Conservation (phyloP, 2,329 filamentous ascomycete genomes). For the Aureobasidium musti region DNA sequence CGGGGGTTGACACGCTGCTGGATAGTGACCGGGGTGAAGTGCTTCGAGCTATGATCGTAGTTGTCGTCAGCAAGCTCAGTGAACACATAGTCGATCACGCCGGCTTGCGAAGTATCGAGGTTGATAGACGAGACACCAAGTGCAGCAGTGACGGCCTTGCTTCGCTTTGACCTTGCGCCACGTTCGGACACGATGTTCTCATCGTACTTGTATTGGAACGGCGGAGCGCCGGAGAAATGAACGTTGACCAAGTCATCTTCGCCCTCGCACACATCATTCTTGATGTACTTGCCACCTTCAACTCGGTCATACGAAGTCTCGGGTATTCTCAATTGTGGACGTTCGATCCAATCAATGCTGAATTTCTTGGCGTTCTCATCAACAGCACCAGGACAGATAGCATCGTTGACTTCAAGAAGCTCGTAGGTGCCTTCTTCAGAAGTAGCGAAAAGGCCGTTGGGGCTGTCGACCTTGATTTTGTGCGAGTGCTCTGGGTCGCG, state of each 20-base stretch:
- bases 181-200: constrained; percentile 70
- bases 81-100: constrained; percentile 84
- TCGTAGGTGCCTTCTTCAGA: constrained; percentile 67
- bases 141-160: constrained; percentile 74
- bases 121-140: constrained; percentile 74
- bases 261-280: constrained; percentile 87
- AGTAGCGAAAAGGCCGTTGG: constrained; percentile 40
- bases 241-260: constrained; percentile 89
- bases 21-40: constrained; percentile 67
- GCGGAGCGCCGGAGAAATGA: constrained; percentile 69
- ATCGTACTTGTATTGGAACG: constrained; percentile 81
- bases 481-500: constrained; percentile 41
- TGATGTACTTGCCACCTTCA: constrained; percentile 61
- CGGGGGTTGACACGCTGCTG: constrained; percentile 82
- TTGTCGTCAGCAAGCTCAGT: constrained; percentile 78
- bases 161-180: constrained; percentile 64
- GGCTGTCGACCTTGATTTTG: constrained; percentile 29
- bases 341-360: constrained; percentile 79
- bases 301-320: constrained; percentile 62
- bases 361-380: constrained; percentile 74
- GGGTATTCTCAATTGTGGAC: constrained; percentile 66
- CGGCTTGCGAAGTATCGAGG: constrained; percentile 82
- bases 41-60: constrained; percentile 72
- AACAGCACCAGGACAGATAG: constrained; percentile 77
- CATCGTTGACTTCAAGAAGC: constrained; percentile 74